phyloP scores from a whole-genome alignment of 1,139 yeast species.

The Geotrichum europaeum region DNA sequence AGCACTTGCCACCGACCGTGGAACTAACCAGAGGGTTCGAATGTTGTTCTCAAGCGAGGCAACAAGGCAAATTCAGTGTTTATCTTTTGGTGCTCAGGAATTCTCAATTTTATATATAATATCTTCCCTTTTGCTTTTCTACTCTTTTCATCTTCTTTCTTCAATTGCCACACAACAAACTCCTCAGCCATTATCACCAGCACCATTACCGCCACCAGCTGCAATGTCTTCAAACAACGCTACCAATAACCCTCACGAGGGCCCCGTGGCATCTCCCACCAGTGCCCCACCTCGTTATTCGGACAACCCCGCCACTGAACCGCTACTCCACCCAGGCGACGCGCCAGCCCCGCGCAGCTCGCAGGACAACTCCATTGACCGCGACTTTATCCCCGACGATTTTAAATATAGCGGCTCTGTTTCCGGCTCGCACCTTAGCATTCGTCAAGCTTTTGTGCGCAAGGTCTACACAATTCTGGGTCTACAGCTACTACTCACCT shows the following conservation, averaged over 20 bases:
- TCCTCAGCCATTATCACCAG: not conserved
- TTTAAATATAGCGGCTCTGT: slow-evolving; percentile 79
- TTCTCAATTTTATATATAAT: too few species aligned
- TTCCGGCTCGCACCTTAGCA: slow-evolving; percentile 67
- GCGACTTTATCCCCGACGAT: slow-evolving; percentile 50
- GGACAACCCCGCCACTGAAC: slow-evolving; percentile 13
- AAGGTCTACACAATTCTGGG: slow-evolving; percentile 72
- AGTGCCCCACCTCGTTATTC: slow-evolving; percentile 17
- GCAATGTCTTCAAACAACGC: not conserved
- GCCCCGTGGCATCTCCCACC: not conserved
- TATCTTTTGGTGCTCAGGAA: too few species aligned
- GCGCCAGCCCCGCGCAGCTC: slow-evolving; percentile 5
- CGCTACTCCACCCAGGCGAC: slow-evolving; percentile 16
- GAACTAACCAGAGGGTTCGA: too few species aligned
- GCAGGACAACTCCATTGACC: slow-evolving; percentile 15
- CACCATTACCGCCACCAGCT: not conserved
- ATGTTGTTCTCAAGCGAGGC: too few species aligned
- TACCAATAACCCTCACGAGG: not conserved
- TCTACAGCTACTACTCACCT: slow-evolving; percentile 57
- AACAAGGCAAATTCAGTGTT: too few species aligned
- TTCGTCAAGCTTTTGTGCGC: slow-evolving; percentile 70
- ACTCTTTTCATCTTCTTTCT: not conserved
- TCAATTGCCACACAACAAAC: not conserved
- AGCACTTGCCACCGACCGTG: too few species aligned
- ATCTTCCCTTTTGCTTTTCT: not conserved